Base-by-base conservation (phyloP, 306 rosid genomes). In the Psophocarpus tetragonolobus region DNA sequence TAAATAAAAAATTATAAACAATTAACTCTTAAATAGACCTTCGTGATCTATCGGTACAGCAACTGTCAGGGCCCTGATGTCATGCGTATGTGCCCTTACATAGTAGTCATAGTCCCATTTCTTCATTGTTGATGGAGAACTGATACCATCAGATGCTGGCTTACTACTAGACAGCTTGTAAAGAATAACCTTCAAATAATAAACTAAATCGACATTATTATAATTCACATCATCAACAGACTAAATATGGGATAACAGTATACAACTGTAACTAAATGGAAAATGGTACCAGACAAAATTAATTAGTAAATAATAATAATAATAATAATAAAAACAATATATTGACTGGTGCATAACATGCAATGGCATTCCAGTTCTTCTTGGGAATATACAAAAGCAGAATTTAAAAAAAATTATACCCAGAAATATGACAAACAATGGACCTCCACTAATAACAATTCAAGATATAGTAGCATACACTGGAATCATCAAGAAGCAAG, bases 11-110 rank as follows among this genome's bases (percentile, higher is more conserved):
- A 35, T 29, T n/a, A 10, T 2, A 4, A 45, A 32, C 12, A 20
- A 66, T 35, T 35, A 71, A 75, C 42, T 77, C 53, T 64, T 6
- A 51, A 68, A 79, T 70, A 72, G 29, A 92, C 97, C 98, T 92
- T 95, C 99, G 80, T 82, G 89, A 75, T 89, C 73, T 63, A 92
- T 92, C 0, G 99, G 99, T 50, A 92, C 86, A 77, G 97, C 98
- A 67, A 96, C 91, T 36, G 98, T 80, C 87, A 96, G 84, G 41
- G 99, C 96, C 86, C 87, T 87, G 70, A 92, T 74, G 71, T 96
- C 99, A 71, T 92, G 98, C 30, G 98, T 84, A 77, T 96, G 98
- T 80, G 92, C 89, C 79, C 92, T 90, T 15, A 83, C 84, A 83
- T 86, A 83, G 57, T 92, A 96, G 87, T 92, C 87, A 73, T 91